A percentile compares a stretch with the other conserved stretches of the same genome.
Conservation (phyloP, 2,329 filamentous ascomycete species). For the Sarocladium brachiariae region DNA sequence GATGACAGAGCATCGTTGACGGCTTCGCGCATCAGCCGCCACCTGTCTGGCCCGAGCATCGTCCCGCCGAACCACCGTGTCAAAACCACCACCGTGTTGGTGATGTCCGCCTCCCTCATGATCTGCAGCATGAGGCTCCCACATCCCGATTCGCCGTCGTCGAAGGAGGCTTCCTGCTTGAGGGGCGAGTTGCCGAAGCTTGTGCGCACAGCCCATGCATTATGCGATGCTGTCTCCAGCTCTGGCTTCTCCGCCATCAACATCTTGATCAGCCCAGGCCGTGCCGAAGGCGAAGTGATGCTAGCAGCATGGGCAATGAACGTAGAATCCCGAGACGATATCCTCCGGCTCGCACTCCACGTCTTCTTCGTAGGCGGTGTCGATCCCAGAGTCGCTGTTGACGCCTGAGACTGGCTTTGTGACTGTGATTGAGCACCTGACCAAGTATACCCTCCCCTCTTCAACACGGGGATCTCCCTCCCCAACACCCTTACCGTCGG, state of each 20-base stretch:
- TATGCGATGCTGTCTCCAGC: constrained; percentile 50
- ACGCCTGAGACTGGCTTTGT: constrained; percentile 2
- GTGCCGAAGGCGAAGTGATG: constrained; percentile 32
- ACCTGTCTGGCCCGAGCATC: constrained; percentile 55
- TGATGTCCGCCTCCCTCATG: constrained; percentile 42
- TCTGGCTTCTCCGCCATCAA: constrained; percentile 42
- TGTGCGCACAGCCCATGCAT: constrained; percentile 43
- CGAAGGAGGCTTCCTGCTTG: constrained; percentile 44
- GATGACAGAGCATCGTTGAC: constrained; percentile 48
- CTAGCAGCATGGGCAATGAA: constrained; percentile 48
- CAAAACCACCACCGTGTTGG: constrained; percentile 50
- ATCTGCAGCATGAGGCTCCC: constrained; percentile 49
- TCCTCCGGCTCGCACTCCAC: constrained; percentile 46
- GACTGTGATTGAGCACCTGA: constrained; percentile 15
- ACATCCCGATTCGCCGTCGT: constrained; percentile 56
- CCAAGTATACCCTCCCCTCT: constrained; percentile 63
- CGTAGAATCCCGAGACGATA: constrained; percentile 46
- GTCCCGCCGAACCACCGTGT: constrained; percentile 57
- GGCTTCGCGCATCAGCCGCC: constrained; percentile 54
- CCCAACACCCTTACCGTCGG: constrained; percentile 67
- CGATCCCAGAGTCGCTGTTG: constrained; percentile 1
- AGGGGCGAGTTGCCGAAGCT: constrained; percentile 30
- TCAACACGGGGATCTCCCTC: constrained; percentile 66
- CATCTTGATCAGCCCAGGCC: constrained; percentile 35
- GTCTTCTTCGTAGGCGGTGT: constrained; percentile 18